Base-by-base conservation (phyloP, 1,284 basidiomycete species). In the Sphaerobolus stellatus region DNA sequence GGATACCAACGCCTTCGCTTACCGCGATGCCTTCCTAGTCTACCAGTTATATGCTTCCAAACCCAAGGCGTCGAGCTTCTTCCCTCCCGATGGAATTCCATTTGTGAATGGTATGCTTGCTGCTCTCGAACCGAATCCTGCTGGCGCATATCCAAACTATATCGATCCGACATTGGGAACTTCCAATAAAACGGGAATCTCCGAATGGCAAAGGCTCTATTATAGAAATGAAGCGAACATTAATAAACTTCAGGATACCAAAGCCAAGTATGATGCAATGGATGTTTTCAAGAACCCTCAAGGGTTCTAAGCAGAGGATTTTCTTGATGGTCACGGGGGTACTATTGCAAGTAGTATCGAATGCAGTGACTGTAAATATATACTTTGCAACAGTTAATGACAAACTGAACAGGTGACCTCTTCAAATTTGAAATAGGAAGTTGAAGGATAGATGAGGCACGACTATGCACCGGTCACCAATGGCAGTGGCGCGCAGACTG, bases 201-300 rank as follows among this genome's bases (percentile, higher is more conserved):
- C n/a, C n/a, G 18, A 57, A 31, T 56, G 57, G 55, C 47, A 45
- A 24, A 31, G 20, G 24, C 34, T 34, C 14, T 52, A 57, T 31
- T 53, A 53, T 52, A 51, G 55, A n/a, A n/a, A n/a, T n/a, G n/a
- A n/a, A n/a, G n/a, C n/a, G n/a, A n/a, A n/a, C n/a, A n/a, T n/a
- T n/a, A n/a, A n/a, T n/a, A n/a, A n/a, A n/a, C n/a, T 79, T 40
- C 71, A 69, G 57, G 58, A 48, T 1, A 76, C 80, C 64, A 80
- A 80, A 62, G 50, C 62, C 9, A 70, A 62, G 51, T 76, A 77
- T 56, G 78, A 81, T 59, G 72, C 74, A 0, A 50, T 66, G 14
- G 67, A 67, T 36, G 56, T 80, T n/a, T 80, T 80, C 59, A 61
- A 75, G 20, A 74, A 78, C 9, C 56, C 62, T 0, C 64, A 69